Base-by-base conservation (phyloP, 495 filamentous ascomycete species). In the Astrothelium subdiscretum region DNA sequence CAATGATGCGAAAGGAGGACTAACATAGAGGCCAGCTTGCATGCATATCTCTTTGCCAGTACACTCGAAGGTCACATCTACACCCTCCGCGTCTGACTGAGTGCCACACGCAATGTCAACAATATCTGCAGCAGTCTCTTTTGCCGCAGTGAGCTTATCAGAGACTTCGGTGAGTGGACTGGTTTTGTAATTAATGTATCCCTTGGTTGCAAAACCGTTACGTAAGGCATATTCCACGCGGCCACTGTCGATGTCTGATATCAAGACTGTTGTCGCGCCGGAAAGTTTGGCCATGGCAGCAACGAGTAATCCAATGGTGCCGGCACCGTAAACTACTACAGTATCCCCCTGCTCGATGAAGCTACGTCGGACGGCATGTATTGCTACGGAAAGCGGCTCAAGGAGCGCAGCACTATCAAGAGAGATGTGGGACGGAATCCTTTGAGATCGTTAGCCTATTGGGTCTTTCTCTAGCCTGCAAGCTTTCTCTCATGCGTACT, bases 21-120 rank as follows among this genome's bases (percentile, higher is more conserved):
- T 61, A 59, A 75, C 88, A 66, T 92, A 95, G 52, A 97, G 88
- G 2, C 86, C 83, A 0, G 91, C 87, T 72, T 96, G 90, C 66
- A 94, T 84, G 70, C 90, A 95, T 2, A 85, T 77, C 40, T 91
- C 89, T 59, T 92, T 90, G 52, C 92, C 92, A 0, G 92, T 96
- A 72, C 92, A 96, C 68, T 97, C 92, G 68, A 95, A 95, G 5
- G 90, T 85, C 11, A 87, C 77, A 64, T 90, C 85, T 24, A 94
- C 85, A 12, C 35, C 63, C 18, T 67, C 65, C 31, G 67, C 64
- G 42, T 70, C 67, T 4, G 44, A 32, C 26, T 71, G 68, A 32
- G 67, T 59, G n/a, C 63, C 62, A 8, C 62, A 65, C 24, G 67
- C 67, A 20, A 80, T 61, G 12, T 68, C 69, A 1, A 71, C 78